phyloP scores from a whole-genome alignment of 1,284 basidiomycete genomes.

The Moniliophthora roreri region DNA sequence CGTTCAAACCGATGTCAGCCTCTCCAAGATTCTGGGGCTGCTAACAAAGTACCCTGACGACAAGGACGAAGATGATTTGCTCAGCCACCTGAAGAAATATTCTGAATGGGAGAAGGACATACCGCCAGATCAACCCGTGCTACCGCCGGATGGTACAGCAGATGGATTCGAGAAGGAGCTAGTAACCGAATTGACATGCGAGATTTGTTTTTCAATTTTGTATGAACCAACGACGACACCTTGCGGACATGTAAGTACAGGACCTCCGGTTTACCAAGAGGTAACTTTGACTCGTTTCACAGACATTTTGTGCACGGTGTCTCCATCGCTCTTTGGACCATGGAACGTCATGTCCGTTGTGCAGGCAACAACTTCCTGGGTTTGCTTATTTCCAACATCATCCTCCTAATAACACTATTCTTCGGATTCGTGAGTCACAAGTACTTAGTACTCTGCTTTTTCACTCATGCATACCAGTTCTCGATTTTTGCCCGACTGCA shows the following conservation, averaged over 20 bases:
- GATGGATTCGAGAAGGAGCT: constrained; percentile 69
- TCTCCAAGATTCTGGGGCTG: constrained; percentile 60
- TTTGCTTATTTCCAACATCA: constrained; percentile 84
- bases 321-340: constrained; percentile 90
- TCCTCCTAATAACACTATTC: constrained; percentile 65
- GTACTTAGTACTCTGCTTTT: constrained; percentile 5
- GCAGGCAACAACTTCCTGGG: constrained; percentile 74
- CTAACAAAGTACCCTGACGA: constrained; percentile 24
- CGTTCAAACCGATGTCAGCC: constrained; percentile 51
- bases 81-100: constrained; percentile 33
- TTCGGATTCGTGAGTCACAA: constrained; percentile 62
- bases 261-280: constrained; percentile 8
- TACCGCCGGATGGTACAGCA: constrained; percentile 25
- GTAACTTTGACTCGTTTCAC: constrained; percentile 19
- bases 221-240: constrained; percentile 89
- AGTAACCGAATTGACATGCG: constrained; percentile 76
- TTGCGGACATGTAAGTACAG: constrained; percentile 82
- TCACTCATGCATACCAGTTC: constrained; percentile 40
- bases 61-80: constrained; percentile 28
- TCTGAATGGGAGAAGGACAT: constrained; percentile 27
- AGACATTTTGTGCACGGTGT: constrained; percentile 92
- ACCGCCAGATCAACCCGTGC: constrained; percentile 22
- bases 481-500: constrained; percentile 59
- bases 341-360: constrained; percentile 80
- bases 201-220: constrained; percentile 86